Evolutionary conservation across 208 protist species (phyloP), one percentile per base, ranked within the genome.

Genomic region (Trypanosoma brucei): DNA sequence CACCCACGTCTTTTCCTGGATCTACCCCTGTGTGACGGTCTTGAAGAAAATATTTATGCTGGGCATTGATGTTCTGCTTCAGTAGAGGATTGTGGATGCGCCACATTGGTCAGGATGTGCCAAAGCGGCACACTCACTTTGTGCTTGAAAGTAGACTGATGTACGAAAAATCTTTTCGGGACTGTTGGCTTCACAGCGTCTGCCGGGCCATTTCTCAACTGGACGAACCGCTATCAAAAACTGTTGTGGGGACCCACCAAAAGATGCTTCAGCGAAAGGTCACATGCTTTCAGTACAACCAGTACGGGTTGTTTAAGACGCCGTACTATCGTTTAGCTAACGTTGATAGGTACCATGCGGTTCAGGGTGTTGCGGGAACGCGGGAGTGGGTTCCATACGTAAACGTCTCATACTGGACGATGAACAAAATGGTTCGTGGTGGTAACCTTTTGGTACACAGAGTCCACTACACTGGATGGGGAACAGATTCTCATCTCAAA

Each of bases 111-210:
- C 82, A 92, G 58, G 86, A 95, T 83, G 76, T 86, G n/a, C 83
- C 85, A 30, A 88, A 88, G 38, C 72, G 78, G n/a, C 89, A 95
- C 66, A 87, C 79, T 30, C 82, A 93, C 60, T 92, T 93, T 59
- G 86, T 93, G 33, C 77, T 96, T 31, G 84, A 93, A 64, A 85
- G 76, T 56, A 75, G 85, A 34, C 82, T 96, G 36, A 91, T 93
- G 82, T 92, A 93, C 59, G 86, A 96, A 57, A 96, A 96, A 68
- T 93, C 86, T n/a, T 96, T 96, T 61, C 84, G 90, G 42, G 90
- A 96, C 54, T 81, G 79, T 64, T 96, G 90, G 87, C 59, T 96
- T 68, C 79, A 86, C 39, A 91, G 85, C 59, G 39, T 93, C 39
- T 92, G 81, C 56, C 78, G 88, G 65, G 90, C 85, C 34, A 55